These are phyloP conservation scores for Haberlea rhodopensis DNA, from an alignment of 257 asterid genomes.

Conservation along the genomic window DNA sequence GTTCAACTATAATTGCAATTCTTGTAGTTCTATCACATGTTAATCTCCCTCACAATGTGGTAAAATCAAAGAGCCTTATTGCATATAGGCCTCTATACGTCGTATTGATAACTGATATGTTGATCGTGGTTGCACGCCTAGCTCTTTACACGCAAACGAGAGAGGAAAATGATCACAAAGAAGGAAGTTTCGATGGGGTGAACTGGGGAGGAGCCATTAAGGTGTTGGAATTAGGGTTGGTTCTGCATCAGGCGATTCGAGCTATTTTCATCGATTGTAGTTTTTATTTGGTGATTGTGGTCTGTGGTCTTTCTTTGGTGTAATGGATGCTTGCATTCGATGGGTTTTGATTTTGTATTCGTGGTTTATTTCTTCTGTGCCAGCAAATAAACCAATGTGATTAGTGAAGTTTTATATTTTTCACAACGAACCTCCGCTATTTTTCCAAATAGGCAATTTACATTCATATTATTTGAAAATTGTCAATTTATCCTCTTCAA, in stretches of 20 bases:
- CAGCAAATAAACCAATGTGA: no score
- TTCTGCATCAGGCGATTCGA: conserved; percentile 53
- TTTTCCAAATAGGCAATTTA: no score
- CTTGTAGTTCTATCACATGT: conserved; percentile 53
- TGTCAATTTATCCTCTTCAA: no score
- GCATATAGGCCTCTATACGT: conserved; percentile 68
- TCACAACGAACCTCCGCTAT: no score
- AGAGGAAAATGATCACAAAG: conserved; percentile 18
- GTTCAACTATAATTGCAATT: conserved; percentile 56
- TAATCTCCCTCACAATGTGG: conserved; percentile 42
- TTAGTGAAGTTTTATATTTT: no score
- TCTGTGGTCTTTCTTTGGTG: conserved; percentile 59
- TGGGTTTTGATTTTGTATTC: no score
- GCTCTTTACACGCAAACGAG: conserved; percentile 28
- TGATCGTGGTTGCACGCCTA: conserved; percentile 48
- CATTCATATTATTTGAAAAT: no score
- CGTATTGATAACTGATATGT: conserved; percentile 49
- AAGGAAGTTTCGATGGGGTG: conserved; percentile 11
- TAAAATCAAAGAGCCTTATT: conserved; percentile 54
- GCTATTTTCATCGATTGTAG: conserved; percentile 76
- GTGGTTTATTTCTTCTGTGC: no score
- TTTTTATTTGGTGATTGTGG: conserved; percentile 58
- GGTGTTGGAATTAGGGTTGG: conserved; percentile 64
- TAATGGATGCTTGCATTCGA: conserved; percentile 12
- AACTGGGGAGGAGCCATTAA: conserved; percentile 60